phyloP scores from a whole-genome alignment of 805 yeast genomes.

The Candida mattraensis region DNA sequence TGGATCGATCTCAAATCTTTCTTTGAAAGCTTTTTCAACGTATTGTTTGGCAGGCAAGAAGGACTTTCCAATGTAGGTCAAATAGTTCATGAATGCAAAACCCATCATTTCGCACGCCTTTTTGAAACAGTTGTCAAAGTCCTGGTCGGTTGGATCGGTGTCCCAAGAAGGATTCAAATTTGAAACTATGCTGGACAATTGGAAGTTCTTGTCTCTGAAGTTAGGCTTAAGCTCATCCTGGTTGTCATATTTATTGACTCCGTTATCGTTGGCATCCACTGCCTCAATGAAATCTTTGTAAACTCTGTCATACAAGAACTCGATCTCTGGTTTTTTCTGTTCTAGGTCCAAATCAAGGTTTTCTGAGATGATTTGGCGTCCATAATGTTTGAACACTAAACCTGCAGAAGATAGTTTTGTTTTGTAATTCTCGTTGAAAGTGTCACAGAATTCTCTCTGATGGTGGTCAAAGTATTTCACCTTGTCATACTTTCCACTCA shows the following conservation, averaged over 20 bases:
- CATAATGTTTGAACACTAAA: conserved; percentile 82
- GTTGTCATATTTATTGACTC: conserved; percentile 68
- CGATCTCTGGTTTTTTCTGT: conserved; percentile 44
- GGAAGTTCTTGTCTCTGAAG: conserved; percentile 71
- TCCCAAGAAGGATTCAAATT: conserved; percentile 87
- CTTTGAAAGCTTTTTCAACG: conserved; percentile 67
- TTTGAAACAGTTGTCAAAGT: conserved; percentile 62
- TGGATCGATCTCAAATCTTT: conserved; percentile 58
- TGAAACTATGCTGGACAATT: conserved; percentile 76
- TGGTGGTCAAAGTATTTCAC: conserved; percentile 91
- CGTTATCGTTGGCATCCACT: conserved; percentile 95
- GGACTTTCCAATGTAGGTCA: conserved; percentile 71
- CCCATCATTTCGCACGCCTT: conserved; percentile 86
- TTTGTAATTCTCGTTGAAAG: conserved; percentile 58
- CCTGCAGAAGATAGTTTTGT: conserved; percentile 96
- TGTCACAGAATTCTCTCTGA: conserved; percentile 84
- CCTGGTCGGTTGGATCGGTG: conserved; percentile 61
- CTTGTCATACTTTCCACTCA: conserved; percentile 87
- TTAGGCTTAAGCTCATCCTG: conserved; percentile 52
- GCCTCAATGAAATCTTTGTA: conserved; percentile 88
- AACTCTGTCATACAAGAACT: conserved; percentile 68
- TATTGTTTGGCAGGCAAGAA: conserved; percentile 89
- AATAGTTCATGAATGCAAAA: conserved; percentile 62
- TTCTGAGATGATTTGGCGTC: conserved; percentile 63
- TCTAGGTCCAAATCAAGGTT: conserved; percentile 42